phyloP scores from a whole-genome alignment of 2,329 filamentous ascomycete species.

The Conoideocrella luteorostrata region DNA sequence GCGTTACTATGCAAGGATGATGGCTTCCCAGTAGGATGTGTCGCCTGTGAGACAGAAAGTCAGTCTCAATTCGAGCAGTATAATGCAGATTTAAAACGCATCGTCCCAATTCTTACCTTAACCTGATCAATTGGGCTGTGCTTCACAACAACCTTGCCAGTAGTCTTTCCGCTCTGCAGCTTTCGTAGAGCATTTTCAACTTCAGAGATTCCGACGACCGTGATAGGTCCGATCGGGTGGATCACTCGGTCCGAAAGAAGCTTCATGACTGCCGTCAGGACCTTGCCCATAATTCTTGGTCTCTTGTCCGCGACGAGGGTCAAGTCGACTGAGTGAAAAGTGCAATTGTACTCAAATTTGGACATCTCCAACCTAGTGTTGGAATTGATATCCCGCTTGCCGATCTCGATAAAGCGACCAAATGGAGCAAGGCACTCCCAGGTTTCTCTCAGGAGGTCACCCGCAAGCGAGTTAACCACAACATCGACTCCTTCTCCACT shows the following conservation, averaged over 20 bases:
- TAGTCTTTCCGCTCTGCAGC: slow-evolving; percentile 27
- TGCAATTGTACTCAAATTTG: slow-evolving; percentile 40
- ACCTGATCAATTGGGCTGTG: slow-evolving; percentile 35
- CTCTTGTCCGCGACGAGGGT: slow-evolving; percentile 34
- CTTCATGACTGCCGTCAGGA: slow-evolving; percentile 30
- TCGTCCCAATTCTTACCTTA: slow-evolving; percentile 19
- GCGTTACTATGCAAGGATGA: slow-evolving; percentile 32
- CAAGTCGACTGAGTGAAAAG: slow-evolving; percentile 40
- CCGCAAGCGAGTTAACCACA: slow-evolving; percentile 49
- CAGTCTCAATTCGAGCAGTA: no score
- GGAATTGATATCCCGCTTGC: slow-evolving; percentile 28
- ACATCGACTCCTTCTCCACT: slow-evolving; percentile 58
- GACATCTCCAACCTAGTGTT: slow-evolving; percentile 41
- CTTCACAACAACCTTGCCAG: slow-evolving; percentile 40
- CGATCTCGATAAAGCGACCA: slow-evolving; percentile 41
- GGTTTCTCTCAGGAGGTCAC: slow-evolving; percentile 34
- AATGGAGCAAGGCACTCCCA: slow-evolving; percentile 39
- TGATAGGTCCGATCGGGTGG: slow-evolving; percentile 29
- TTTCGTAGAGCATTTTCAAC: slow-evolving; percentile 31
- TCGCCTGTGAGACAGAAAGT: slow-evolving; percentile 10
- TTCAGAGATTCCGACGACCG: slow-evolving; percentile 29
- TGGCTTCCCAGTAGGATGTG: slow-evolving; percentile 13
- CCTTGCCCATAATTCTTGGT: slow-evolving; percentile 32
- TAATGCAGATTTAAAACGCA: background rate
- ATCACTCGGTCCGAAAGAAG: slow-evolving; percentile 29